A percentile compares a stretch with the other conserved stretches of the same genome.
phyloP scores from a whole-genome alignment of 2,329 filamentous ascomycete genomes.

The Cryphonectria parasitica region DNA sequence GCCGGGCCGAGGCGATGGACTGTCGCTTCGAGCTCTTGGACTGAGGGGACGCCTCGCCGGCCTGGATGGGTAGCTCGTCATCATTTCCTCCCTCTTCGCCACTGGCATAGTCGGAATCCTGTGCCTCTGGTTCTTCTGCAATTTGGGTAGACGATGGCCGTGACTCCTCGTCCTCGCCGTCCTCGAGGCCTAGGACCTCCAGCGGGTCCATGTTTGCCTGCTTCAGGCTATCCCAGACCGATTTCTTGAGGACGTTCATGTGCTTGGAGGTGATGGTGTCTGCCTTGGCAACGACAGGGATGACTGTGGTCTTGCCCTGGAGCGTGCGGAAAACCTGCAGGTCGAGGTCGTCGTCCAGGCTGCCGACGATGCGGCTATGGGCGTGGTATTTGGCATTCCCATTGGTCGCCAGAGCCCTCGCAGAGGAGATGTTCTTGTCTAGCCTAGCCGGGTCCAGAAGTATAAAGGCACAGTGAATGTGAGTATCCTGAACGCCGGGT shows the following conservation, averaged over 20 bases:
- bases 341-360: slow-evolving; percentile 86
- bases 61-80: slow-evolving; percentile 43
- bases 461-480: slow-evolving; percentile 95
- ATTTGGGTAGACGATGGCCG: slow-evolving; percentile 54
- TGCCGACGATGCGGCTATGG: slow-evolving; percentile 57
- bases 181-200: slow-evolving; percentile 81
- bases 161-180: slow-evolving; percentile 65
- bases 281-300: slow-evolving; percentile 94
- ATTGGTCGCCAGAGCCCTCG: slow-evolving; percentile 58
- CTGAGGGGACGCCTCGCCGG: slow-evolving; percentile 39
- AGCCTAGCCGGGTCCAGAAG: slow-evolving; percentile 86
- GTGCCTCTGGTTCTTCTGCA: slow-evolving; percentile 50
- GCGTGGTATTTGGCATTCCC: slow-evolving; percentile 52
- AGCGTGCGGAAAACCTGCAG: slow-evolving; percentile 86
- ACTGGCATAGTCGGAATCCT: slow-evolving; percentile 39
- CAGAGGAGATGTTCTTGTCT: slow-evolving; percentile 76
- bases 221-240: slow-evolving; percentile 87
- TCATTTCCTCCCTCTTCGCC: slow-evolving; percentile 35
- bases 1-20: slow-evolving; percentile 51
- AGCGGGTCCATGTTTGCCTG: slow-evolving; percentile 85
- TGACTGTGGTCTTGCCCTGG: slow-evolving; percentile 91
- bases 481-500: slow-evolving; percentile 90
- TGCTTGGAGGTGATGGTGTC: slow-evolving; percentile 95
- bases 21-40: slow-evolving; percentile 49
- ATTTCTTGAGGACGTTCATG: slow-evolving; percentile 89